Conservation (phyloP, 139 green algal genomes). For the Closterium sp. region DNA sequence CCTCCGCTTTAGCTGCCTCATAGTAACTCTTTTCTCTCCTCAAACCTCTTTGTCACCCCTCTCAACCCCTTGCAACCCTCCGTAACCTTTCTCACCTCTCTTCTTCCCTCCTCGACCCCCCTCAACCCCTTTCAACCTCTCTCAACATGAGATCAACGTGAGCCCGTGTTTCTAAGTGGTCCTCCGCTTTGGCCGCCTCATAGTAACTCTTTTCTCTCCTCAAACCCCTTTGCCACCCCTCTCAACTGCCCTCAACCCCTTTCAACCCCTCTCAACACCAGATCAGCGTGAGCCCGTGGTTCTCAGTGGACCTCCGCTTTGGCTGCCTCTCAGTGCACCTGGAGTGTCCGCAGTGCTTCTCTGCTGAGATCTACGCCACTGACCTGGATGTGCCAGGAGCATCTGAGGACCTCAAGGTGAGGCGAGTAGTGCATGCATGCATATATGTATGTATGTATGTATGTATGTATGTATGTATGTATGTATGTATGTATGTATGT, state of each 20-base stretch:
- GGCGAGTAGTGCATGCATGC: too few relatives aligned
- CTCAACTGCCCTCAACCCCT: too few relatives aligned
- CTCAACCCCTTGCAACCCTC: too few relatives aligned
- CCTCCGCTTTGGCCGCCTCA: conserved; percentile 65
- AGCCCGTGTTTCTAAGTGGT: conserved; percentile 79
- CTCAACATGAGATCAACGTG: conserved; percentile 48
- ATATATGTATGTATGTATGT: too few relatives aligned
- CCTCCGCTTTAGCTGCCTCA: conserved; percentile 65
- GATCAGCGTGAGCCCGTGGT: conserved; percentile 72
- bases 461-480: too few relatives aligned
- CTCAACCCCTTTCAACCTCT: background rate
- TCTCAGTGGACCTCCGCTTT: conserved; percentile 69
- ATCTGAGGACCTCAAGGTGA: conserved; percentile 66
- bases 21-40: conserved; percentile 24
- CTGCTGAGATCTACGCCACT: conserved; percentile 73
- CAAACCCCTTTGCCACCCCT: too few relatives aligned
- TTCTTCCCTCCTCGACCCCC: too few relatives aligned
- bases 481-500: too few relatives aligned
- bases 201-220: conserved; percentile 24
- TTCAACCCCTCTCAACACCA: background rate
- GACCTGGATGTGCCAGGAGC: conserved; percentile 42
- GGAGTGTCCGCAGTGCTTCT: conserved; percentile 74
- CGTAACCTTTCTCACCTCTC: too few relatives aligned
- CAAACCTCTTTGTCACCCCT: too few relatives aligned
- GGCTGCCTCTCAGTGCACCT: conserved; percentile 69